Evolutionary conservation across 495 filamentous ascomycete species (phyloP), one percentile per base, ranked within the genome.

Genomic region (Aspergillus ellipticus): DNA sequence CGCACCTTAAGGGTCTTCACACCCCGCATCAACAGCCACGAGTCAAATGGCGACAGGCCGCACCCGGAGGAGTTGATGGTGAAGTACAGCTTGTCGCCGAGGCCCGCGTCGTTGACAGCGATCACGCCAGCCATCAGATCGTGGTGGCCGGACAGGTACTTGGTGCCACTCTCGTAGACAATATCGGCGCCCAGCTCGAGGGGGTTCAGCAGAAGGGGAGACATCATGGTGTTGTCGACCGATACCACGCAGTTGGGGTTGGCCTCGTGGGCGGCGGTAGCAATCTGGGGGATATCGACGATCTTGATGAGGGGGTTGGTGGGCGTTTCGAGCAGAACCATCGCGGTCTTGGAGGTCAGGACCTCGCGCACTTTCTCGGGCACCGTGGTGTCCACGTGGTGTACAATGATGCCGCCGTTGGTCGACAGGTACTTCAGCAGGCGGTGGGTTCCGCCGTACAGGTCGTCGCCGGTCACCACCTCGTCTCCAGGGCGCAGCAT

Each of bases 281-380:
- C 85, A 56, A 97, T 93, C 17, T 80, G 70, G 2, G 85, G 80
- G 60, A 98, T 91, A 63, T 98, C 93, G 64, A 92, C 89, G 64
- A 98, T 92, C 77, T 98, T 98, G 78, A 98, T 96, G 20, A 98
- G 79, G 13, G 94, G 94, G 73, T 98, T 98, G 26, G 94, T 98
- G 0, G 94, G 94, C 0, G 92, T 96, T 69, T 98, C 94, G 22
- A 98, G 82, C 21, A 98, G 83, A 1, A 97, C 91, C 94, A 98
- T 95, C 57, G 92, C 80, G 4, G 94, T 97, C 76, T 92, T 96
- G 16, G 76, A 64, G 53, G 68, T 85, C 45, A 97, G 68, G 6
- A 87, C 84, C n/a, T 77, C 74, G 49, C 68, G 71, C 10, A 98
- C 89, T 39, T 72, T 77, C 31, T 86, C 83, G 10, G 85, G 78